phyloP scores from a whole-genome alignment of 768 basidiomycete genomes.

The Mycena epipterygia region DNA sequence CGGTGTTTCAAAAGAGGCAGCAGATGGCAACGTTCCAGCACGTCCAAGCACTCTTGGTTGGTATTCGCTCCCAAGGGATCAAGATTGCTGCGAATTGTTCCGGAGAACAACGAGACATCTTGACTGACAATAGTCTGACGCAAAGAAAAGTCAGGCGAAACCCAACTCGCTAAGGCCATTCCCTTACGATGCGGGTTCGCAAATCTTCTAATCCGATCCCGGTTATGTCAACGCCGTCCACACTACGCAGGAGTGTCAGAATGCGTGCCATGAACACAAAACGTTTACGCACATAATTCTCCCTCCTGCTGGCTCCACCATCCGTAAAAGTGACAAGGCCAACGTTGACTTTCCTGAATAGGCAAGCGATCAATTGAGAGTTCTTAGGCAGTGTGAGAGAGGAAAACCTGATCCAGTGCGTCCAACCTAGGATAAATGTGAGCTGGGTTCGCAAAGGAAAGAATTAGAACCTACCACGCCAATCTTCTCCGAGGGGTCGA shows the following conservation, averaged over 20 bases:
- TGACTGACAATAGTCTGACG: conserved; percentile 79
- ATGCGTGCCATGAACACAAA: not conserved
- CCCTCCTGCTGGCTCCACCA: conserved; percentile 71
- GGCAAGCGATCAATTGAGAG: not conserved
- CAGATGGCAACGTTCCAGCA: conserved; percentile 76
- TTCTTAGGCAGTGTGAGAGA: not conserved
- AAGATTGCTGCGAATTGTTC: conserved; percentile 79
- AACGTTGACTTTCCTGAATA: conserved; percentile 68
- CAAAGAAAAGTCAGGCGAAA: not conserved
- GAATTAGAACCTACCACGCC: conserved; percentile 65
- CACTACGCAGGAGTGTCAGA: conserved; percentile 41
- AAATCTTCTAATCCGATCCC: conserved; percentile 79
- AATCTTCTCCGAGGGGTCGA: conserved; percentile 75
- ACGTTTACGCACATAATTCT: conserved; percentile 65
- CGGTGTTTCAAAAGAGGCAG: conserved; percentile 57
- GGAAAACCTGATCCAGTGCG: conserved; percentile 76
- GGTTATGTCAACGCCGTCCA: conserved; percentile 79
- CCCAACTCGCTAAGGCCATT: not conserved
- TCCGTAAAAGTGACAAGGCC: conserved; percentile 70
- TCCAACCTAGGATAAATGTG: conserved; percentile 61
- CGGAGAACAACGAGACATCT: conserved; percentile 81
- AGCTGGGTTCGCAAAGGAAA: not conserved
- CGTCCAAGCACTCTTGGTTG: conserved; percentile 73
- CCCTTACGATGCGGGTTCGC: conserved; percentile 68
- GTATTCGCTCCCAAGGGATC: conserved; percentile 75